These are phyloP conservation scores for Brasenia schreberi DNA, from an alignment of 164 flowering plant genomes.

Conservation along the genomic window DNA sequence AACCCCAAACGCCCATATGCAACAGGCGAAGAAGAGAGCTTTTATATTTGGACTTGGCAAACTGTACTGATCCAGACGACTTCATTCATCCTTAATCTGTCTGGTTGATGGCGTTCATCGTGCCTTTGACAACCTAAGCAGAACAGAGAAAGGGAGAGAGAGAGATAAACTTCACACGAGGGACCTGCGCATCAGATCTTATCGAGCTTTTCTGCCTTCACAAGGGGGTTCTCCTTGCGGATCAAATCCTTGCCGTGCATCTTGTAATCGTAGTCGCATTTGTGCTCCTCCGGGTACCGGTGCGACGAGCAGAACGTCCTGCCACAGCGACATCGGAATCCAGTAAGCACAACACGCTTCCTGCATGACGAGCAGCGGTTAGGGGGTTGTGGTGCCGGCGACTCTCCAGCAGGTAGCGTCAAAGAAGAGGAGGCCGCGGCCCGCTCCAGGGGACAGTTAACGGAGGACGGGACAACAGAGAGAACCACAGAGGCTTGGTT, in stretches of 20 bases:
- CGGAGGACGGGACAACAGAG: constrained; percentile 4
- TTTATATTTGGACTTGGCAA: too few species aligned
- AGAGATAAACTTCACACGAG: too few species aligned
- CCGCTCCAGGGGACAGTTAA: not conserved
- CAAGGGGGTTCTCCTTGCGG: constrained; percentile 52
- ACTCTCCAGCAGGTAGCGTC: not conserved
- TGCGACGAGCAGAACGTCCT: constrained; percentile 48
- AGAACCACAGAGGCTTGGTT: constrained; percentile 10
- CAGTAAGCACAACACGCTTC: constrained; percentile 56
- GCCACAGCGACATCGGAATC: constrained; percentile 61
- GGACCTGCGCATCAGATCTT: constrained; percentile 21
- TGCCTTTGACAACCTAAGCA: too few species aligned
- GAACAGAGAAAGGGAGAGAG: too few species aligned
- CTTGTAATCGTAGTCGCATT: constrained; percentile 57
- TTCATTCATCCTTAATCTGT: too few species aligned
- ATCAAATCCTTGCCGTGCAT: constrained; percentile 45
- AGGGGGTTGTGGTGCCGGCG: constrained; percentile 10
- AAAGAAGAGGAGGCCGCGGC: not conserved
- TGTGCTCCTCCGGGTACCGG: constrained; percentile 73
- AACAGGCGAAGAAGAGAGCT: too few species aligned
- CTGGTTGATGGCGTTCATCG: too few species aligned
- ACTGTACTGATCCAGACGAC: too few species aligned
- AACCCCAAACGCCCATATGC: too few species aligned
- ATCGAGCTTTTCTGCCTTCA: constrained; percentile 40
- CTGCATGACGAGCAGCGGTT: constrained; percentile 40